Evolutionary conservation across 2,329 filamentous ascomycete genomes (phyloP), one percentile per base, ranked within the genome.

Genomic region (Aspergillus calidoustus): DNA sequence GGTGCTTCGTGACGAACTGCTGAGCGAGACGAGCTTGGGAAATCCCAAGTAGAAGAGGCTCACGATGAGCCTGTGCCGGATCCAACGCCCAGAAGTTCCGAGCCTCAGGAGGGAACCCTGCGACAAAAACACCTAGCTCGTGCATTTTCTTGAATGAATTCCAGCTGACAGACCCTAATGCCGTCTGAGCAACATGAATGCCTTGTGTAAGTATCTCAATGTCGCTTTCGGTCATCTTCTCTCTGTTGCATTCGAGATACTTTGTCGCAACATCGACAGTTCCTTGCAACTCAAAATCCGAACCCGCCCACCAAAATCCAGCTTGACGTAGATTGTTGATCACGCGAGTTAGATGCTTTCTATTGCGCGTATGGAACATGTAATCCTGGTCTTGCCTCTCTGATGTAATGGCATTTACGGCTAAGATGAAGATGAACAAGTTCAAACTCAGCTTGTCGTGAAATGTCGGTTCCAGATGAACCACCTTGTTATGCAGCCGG

Each of bases 361-460:
- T 80, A 68, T 93, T 93, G 13, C 84, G 87, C 0, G 86, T 85
- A 69, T 97, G 91, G 69, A 97, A 97, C 65, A 98, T 89, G 72
- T 97, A 97, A 73, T 97, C 93, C 59, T 86, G 82, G 69, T 94
- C 94, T 0, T 85, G 87, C 11, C 93, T 83, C 71, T 97, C 91
- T 5, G 93, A 97, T 25, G 93, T 93, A 0, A 98, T 88, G 0
- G 92, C 88, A 72, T 98, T 98, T 66, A 92, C 89, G 2, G 91
- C 89, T 51, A 97, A 86, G 72, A 92, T 88, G 77, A 95, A 90
- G 0, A 91, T 86, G 71, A 97, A 97, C 1, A 96, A 78, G 67
- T 97, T 97, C 28, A 93, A 83, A 0, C 89, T 91, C 9, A 97
- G 76, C 70, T 89, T 92, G 75, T 97, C 93, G 71, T 94, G 92